Conservation (phyloP, 1,139 yeast genomes). For the Lodderomyces parapsilosis region DNA sequence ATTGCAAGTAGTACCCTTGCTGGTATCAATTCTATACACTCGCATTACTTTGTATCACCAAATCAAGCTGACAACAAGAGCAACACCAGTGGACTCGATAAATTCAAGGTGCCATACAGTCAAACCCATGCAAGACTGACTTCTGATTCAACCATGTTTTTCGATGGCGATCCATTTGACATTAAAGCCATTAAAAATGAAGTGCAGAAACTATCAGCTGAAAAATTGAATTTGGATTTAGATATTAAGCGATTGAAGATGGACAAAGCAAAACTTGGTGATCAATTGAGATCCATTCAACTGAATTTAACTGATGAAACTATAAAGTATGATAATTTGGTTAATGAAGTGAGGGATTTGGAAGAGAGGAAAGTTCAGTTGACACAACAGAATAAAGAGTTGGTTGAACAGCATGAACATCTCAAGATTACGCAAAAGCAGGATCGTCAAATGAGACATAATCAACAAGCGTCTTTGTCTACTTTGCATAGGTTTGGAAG, state of each 20-base stretch:
- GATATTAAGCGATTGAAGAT: conserved; percentile 30
- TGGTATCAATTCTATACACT: conserved; percentile 18
- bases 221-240: conserved; percentile 23
- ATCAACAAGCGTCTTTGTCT: conserved; percentile 1
- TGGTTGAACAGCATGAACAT: conserved; percentile 13
- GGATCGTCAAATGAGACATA: conserved; percentile 12
- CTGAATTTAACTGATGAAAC: conserved; percentile 24
- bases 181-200: conserved; percentile 40
- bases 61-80: neutral
- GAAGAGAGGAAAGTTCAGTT: conserved; percentile 26
- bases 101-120: neutral
- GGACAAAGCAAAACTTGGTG: conserved; percentile 29
- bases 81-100: conserved; percentile 14
- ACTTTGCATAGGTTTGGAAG: neutral
- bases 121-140: conserved; percentile 34
- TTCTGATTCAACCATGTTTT: conserved; percentile 31
- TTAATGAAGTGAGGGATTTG: conserved; percentile 30
- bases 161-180: conserved; percentile 27
- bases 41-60: conserved; percentile 1
- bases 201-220: conserved; percentile 36
- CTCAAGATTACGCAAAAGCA: conserved; percentile 11
- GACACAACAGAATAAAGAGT: conserved; percentile 22
- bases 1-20: conserved; percentile 23
- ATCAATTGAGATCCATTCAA: conserved; percentile 24
- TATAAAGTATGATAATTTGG: conserved; percentile 24